These are phyloP conservation scores for Fusarium marasasianum DNA, from an alignment of 2,329 filamentous ascomycete species.

Conservation along the genomic window DNA sequence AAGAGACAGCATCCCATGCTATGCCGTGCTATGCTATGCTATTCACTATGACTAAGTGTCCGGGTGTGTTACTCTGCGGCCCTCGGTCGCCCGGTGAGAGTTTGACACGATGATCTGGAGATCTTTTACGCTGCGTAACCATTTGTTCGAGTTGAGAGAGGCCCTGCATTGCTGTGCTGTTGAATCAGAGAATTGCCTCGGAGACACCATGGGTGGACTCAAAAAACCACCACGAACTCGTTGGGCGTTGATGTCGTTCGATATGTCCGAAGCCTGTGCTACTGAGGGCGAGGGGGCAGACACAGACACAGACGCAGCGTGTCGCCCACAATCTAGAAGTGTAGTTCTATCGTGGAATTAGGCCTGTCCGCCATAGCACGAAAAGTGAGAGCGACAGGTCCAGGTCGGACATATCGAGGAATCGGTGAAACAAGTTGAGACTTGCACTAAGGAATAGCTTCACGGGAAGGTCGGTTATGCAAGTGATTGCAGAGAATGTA, in stretches of 20 bases:
- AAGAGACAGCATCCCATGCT: neutral
- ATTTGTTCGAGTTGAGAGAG: neutral
- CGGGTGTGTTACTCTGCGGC: neutral
- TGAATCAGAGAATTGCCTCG: constrained; percentile 9
- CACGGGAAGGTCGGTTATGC: constrained; percentile 10
- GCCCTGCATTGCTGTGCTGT: neutral
- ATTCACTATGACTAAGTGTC: neutral
- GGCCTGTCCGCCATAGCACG: neutral
- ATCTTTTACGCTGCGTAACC: constrained; percentile 26
- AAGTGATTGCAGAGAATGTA: constrained; percentile 1
- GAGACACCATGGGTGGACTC: constrained; percentile 1
- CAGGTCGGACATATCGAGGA: constrained; percentile 16
- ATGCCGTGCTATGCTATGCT: neutral
- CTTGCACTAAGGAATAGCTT: neutral
- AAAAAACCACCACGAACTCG: constrained; percentile 3
- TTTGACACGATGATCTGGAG: constrained; percentile 30
- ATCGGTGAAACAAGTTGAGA: constrained; percentile 5
- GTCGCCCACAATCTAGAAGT: constrained; percentile 23
- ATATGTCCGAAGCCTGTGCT: constrained; percentile 10
- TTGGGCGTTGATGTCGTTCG: constrained; percentile 23
- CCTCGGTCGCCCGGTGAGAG: constrained; percentile 5
- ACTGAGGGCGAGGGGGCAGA: constrained; percentile 5
- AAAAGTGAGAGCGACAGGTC: constrained; percentile 14
- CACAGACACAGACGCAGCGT: constrained; percentile 1
- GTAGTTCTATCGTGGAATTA: neutral